Evolutionary conservation across 306 rosid genomes (phyloP), one percentile per base, ranked within the genome.

Genomic region (Malus fusca): DNA sequence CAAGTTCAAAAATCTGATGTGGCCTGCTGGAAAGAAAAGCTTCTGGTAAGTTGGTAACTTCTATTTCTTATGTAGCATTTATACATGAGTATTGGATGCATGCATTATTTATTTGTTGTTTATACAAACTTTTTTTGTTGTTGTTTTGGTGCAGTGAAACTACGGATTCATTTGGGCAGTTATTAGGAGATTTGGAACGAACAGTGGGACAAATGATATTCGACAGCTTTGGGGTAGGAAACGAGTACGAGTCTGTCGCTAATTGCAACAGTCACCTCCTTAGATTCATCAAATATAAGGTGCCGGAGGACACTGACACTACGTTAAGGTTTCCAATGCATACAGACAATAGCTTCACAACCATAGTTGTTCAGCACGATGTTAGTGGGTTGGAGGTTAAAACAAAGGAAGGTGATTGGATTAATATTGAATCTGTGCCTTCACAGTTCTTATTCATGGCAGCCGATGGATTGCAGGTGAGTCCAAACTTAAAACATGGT

Each of bases 361-460:
- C 75, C 10, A 31, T 53, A 15, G 44, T 53, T n/a, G 4, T 51
- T 31, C 48, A 52, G 26, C 59, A 26, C 21, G 63, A 74, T 9
- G 60, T 74, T 12, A 60, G 31, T 19, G 78, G 60, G 23, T 63
- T 74, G 43, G 71, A 74, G 70, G 43, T 74, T 18, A 33, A 61
- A 21, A 42, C 70, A 15, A 74, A 74, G 28, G 71, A 74, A 14
- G 78, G 43, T n/a, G 51, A 43, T 42, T 74, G 78, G 78, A 14
- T 74, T 25, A 51, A 11, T 21, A 0, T 74, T 28, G 70, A 61
- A 42, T 42, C 69, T 3, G 30, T 46, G 14, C 64, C 71, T 33
- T 75, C 72, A 13, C 79, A 75, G 7, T 31, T 75, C 46, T 23
- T 75, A 3, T 75, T 66, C 64, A 51, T 75, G 72, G 79, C 79